Evolutionary conservation across 257 asterid species (phyloP).

Genomic region (Cordia subcordata): DNA sequence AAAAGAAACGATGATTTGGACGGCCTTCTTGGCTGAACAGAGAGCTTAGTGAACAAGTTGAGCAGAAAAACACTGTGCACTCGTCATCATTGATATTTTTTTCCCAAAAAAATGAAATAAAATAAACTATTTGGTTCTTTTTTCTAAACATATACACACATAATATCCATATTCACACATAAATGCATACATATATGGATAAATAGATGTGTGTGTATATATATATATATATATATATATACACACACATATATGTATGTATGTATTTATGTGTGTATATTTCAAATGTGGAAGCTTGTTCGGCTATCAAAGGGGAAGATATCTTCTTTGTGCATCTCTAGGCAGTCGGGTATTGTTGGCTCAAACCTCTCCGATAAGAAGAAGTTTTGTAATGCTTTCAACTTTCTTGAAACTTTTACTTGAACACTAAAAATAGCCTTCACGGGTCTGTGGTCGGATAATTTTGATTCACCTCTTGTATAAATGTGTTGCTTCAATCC

Average conservation of each 20-base stretch:
- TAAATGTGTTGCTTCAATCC: slow-evolving; percentile 48
- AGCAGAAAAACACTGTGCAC: slow-evolving; percentile 6
- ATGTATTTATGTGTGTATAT: not conserved
- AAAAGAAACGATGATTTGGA: slow-evolving; percentile 10
- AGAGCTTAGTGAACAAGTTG: not conserved
- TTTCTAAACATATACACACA: too few species aligned
- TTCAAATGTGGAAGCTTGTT: slow-evolving; percentile 11
- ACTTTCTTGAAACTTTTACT: slow-evolving; percentile 26
- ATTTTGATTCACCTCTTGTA: slow-evolving; percentile 47
- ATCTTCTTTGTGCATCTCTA: slow-evolving; percentile 15
- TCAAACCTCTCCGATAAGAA: slow-evolving; percentile 46
- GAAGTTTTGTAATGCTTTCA: slow-evolving; percentile 31
- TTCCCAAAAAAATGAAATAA: not conserved
- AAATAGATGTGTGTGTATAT: too few species aligned
- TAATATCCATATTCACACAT: too few species aligned
- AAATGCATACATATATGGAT: too few species aligned
- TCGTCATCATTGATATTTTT: not conserved
- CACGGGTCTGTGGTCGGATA: slow-evolving; percentile 68
- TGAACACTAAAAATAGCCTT: slow-evolving; percentile 43
- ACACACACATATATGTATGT: too few species aligned
- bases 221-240: too few species aligned
- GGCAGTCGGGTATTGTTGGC: slow-evolving; percentile 11
- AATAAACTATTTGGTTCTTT: not conserved
- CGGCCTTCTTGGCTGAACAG: slow-evolving; percentile 3
- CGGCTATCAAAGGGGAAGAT: slow-evolving; percentile 19